Evolutionary conservation across 805 yeast species (phyloP).

Genomic region (Wickerhamiella dianesei): DNA sequence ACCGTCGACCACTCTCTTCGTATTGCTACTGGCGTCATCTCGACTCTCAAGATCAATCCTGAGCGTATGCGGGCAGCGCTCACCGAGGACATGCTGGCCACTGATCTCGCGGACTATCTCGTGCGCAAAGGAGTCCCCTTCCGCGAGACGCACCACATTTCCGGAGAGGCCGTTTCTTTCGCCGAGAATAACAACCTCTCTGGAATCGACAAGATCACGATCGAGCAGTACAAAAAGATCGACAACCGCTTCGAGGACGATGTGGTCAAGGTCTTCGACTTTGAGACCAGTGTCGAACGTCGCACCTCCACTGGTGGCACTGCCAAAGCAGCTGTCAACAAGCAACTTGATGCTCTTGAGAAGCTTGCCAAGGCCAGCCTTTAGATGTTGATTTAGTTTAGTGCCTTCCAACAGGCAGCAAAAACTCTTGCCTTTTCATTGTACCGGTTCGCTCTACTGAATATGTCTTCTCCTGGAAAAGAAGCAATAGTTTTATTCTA

Average conservation of each 20-base stretch:
- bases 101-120: conserved; percentile 93
- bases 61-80: conserved; percentile 74
- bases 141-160: conserved; percentile 97
- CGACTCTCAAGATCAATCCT: conserved; percentile 63
- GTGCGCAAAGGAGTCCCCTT: conserved; percentile 98
- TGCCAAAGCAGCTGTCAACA: conserved; percentile 74
- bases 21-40: conserved; percentile 92
- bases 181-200: conserved; percentile 68
- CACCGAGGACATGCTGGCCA: conserved; percentile 98
- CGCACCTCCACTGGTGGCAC: conserved; percentile 97
- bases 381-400: no score
- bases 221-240: conserved; percentile 65
- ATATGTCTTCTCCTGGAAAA: no score
- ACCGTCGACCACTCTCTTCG: conserved; percentile 89
- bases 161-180: conserved; percentile 89
- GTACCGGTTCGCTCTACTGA: no score
- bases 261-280: conserved; percentile 74
- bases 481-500: no score
- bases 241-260: conserved; percentile 72
- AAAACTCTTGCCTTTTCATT: no score
- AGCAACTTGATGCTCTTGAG: conserved; percentile 39
- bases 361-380: neutral
- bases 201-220: conserved; percentile 74
- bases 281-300: conserved; percentile 90
- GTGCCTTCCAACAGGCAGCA: no score